A percentile compares a stretch with the other conserved stretches of the same genome.
Evolutionary conservation across 2,329 filamentous ascomycete species (phyloP).

Genomic region (Pseudomassariella vexata): DNA sequence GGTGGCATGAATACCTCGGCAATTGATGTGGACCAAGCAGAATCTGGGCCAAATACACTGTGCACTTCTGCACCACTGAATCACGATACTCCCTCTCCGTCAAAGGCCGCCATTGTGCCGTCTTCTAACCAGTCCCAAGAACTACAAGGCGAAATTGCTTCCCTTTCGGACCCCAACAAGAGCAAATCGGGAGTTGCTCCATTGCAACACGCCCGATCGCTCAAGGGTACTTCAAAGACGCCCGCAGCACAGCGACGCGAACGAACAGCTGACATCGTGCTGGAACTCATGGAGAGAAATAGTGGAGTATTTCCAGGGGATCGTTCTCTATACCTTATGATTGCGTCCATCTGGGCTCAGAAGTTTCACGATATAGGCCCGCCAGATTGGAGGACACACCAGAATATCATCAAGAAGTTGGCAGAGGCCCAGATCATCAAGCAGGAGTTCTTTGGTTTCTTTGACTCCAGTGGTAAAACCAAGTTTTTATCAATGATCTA

Average conservation of each 20-base stretch:
- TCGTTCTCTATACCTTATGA: constrained; percentile 40
- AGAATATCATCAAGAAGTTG: constrained; percentile 20
- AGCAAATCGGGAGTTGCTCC: too few species aligned
- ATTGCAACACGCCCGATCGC: too few species aligned
- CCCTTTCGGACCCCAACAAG: too few species aligned
- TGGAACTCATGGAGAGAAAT: constrained; percentile 29
- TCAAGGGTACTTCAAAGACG: too few species aligned
- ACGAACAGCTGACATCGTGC: constrained; percentile 2
- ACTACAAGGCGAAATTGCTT: too few species aligned
- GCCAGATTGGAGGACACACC: constrained; percentile 24
- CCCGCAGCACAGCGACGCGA: constrained; percentile 3
- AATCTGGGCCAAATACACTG: too few species aligned
- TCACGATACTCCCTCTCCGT: too few species aligned
- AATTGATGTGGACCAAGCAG: too few species aligned
- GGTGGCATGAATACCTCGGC: too few species aligned
- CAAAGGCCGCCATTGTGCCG: too few species aligned
- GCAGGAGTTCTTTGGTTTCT: constrained; percentile 2
- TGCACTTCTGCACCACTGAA: too few species aligned
- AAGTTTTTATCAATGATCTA: constrained; percentile 5
- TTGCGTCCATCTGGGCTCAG: constrained; percentile 39
- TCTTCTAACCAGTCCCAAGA: too few species aligned
- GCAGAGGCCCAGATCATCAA: constrained; percentile 6
- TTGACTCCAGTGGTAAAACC: background rate
- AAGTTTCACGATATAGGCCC: constrained; percentile 31
- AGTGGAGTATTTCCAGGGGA: constrained; percentile 46